Base-by-base conservation (phyloP, 768 basidiomycete species). In the Boletus rubescentipes region DNA sequence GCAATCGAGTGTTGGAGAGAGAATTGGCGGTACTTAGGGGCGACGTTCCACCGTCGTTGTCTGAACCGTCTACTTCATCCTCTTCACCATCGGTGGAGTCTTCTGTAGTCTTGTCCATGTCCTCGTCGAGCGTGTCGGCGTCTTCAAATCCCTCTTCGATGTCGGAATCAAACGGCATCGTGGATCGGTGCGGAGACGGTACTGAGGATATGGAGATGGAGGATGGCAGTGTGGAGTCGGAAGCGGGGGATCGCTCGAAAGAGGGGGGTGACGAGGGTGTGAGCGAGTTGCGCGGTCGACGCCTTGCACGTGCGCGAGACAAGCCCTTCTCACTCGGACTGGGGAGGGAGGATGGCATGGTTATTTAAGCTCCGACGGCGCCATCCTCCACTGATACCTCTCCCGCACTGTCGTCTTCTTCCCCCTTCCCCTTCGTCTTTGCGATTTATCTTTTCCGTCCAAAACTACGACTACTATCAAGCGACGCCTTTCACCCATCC, bases 1-100 rank as follows among this genome's bases (percentile, higher is more conserved):
- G 87, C 70, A 79, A 92, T 35, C 78, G 79, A 41, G 66, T 57
- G 41, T 32, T 72, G 49, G 70, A 72, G 44, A 40, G 54, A n/a
- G 69, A 73, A 39, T 9, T 71, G 46, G 64, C 44, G 60, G 65
- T 37, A 49, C 49, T 55, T 47, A 65, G 48, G 41, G 71, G 58
- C 43, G 65, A 64, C 14, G 16, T 34, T 37, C 26, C 8, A 4
- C 53, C 57, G 2, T 34, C 35, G 5, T 59, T 61, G 12, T 60
- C 59, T 31, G 32, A 21, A 8, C 21, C 52, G 10, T 65, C 61
- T 23, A 23, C 46, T 0, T 66, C 61, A 29, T 64, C 64, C 9
- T 41, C 62, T 1, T 64, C 64, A 7, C 54, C 64, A 1, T 64
- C 64, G 1, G 15, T 55, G 46, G n/a, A 29, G 2, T 67, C 59